Evolutionary conservation across 2,329 filamentous ascomycete species (phyloP).

Genomic region (Tolypocladium tundrense): DNA sequence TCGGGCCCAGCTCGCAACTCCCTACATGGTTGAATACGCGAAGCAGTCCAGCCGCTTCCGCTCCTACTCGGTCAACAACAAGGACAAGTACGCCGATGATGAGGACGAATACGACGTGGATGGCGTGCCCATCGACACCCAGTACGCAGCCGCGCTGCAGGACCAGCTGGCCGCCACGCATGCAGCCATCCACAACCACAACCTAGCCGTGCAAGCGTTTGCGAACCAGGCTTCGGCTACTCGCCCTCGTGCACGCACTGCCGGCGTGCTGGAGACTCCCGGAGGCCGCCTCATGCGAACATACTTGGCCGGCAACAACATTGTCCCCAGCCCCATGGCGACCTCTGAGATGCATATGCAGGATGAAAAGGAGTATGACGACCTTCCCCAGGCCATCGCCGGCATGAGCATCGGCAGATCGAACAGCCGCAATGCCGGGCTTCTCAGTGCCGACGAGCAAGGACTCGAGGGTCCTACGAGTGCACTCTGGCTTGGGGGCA

Average conservation of each 20-base stretch:
- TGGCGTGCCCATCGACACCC: constrained; percentile 39
- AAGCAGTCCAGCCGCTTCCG: constrained; percentile 80
- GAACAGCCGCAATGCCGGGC: constrained; percentile 55
- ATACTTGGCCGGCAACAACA: constrained; percentile 64
- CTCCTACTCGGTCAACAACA: constrained; percentile 97
- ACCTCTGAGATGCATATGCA: constrained; percentile 64
- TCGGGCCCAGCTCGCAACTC: constrained; percentile 62
- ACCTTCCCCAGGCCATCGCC: constrained; percentile 72
- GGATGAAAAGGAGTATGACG: constrained; percentile 70
- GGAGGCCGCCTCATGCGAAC: constrained; percentile 54
- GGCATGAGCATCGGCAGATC: constrained; percentile 62
- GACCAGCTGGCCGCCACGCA: constrained; percentile 55
- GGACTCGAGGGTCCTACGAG: constrained; percentile 83
- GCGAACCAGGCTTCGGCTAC: constrained; percentile 72
- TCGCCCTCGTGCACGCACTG: constrained; percentile 81
- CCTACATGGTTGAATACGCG: constrained; percentile 66
- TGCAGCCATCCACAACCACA: constrained; percentile 76
- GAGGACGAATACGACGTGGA: constrained; percentile 63
- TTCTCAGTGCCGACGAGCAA: constrained; percentile 65
- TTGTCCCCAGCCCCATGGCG: constrained; percentile 63
- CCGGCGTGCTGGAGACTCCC: constrained; percentile 79
- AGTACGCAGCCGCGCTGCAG: constrained; percentile 51
- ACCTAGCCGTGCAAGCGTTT: constrained; percentile 86
- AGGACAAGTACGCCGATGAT: constrained; percentile 89
- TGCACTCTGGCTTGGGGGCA: constrained; percentile 93